phyloP scores from a whole-genome alignment of 768 basidiomycete species.

The Lactarius quietus region DNA sequence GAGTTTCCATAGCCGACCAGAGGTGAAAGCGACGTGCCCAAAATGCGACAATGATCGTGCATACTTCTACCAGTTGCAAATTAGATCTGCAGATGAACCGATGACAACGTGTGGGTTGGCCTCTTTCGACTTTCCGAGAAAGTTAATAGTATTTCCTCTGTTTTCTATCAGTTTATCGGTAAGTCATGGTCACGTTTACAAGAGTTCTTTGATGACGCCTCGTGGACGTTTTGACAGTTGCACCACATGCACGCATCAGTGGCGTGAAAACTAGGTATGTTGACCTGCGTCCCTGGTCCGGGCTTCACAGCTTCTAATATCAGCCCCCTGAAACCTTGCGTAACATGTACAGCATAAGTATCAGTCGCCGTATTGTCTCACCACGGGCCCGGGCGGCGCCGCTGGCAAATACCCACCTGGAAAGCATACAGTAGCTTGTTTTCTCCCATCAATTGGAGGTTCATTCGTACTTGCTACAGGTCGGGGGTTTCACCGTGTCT shows the following conservation, averaged over 20 bases:
- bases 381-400: not conserved
- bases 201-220: not conserved
- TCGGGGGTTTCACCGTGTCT: not conserved
- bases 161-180: slow-evolving; percentile 52
- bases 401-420: not conserved
- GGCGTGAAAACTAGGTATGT: slow-evolving; percentile 53
- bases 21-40: slow-evolving; percentile 42
- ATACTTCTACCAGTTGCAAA: slow-evolving; percentile 96
- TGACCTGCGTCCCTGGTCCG: not conserved
- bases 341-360: not conserved
- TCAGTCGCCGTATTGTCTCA: not conserved
- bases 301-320: not conserved
- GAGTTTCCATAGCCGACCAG: not conserved
- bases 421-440: not conserved
- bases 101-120: slow-evolving; percentile 59
- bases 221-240: slow-evolving; percentile 40
- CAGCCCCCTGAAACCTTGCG: not conserved
- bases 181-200: not conserved
- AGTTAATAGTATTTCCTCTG: not conserved
- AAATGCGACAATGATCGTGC: slow-evolving; percentile 86
- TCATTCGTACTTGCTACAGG: not conserved
- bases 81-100: slow-evolving; percentile 88
- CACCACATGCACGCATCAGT: slow-evolving; percentile 58
- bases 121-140: slow-evolving; percentile 4
- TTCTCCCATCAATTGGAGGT: not conserved